Evolutionary conservation across 1,284 basidiomycete species (phyloP), one percentile per base, ranked within the genome.

Genomic region (Xerocomus minutiporus): DNA sequence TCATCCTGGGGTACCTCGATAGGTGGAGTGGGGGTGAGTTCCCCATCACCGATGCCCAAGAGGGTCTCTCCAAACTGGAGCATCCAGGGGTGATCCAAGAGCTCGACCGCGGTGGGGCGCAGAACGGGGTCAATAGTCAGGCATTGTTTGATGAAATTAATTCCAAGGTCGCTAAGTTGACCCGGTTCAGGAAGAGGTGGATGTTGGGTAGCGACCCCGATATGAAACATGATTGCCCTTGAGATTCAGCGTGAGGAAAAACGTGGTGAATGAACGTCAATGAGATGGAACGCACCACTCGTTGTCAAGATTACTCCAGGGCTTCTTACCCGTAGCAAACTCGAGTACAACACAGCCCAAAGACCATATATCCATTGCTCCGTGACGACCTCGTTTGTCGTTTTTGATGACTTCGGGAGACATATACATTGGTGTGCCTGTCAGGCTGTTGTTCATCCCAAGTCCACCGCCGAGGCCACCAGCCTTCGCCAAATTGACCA

Each of bases 341-440:
- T 99, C 96, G 38, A 99, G 81, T 3, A 99, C 86, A 23, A 99
- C 94, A 67, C 97, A 99, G 5, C 97, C 97, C 54, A 99, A 73
- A 31, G 89, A 90, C 97, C 97, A 99, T 43, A 99, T 88, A 68
- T 99, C 97, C 85, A 97, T 97, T 3, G 97, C 94, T n/a, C 96
- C 96, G 56, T 91, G 85, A 51, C 88, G 80, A 29, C 93, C 91
- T 15, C 87, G 83, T 60, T 78, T 85, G 61, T 92, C 89, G 62
- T 88, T 93, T 73, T 97, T 94, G 76, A 99, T 99, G 46, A 98
- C 88, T 68, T 99, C 97, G 1, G 97, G 97, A 9, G 93, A 96
- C 91, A 99, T 97, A 73, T 99, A 99, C 96, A 99, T 99, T 0
- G 97, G 97, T 17, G 97, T 99, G 12, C 97, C 97, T 2, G 96